Percentiles rank a stretch among this genome's conserved stretches.
Conservation (phyloP, 2,329 filamentous ascomycete genomes). For the Arthrobotrys iridis region DNA sequence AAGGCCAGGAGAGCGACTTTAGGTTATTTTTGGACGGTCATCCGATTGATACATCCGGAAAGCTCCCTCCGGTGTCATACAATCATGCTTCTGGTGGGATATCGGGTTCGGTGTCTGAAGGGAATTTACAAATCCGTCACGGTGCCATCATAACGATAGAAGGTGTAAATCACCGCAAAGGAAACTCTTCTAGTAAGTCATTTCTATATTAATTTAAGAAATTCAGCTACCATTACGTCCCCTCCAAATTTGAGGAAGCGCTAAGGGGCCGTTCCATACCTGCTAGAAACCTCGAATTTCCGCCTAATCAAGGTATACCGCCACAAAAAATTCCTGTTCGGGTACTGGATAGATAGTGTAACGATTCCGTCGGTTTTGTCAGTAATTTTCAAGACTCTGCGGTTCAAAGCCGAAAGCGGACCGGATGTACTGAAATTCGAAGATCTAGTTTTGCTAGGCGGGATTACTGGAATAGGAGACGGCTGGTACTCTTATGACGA, state of each 20-base stretch:
- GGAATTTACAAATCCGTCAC: neutral
- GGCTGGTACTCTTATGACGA: neutral
- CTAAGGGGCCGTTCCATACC: neutral
- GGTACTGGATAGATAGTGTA: neutral
- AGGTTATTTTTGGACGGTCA: neutral
- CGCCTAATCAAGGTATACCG: neutral
- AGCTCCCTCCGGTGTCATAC: no score
- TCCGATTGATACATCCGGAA: neutral
- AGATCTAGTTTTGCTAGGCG: neutral
- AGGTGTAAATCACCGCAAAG: neutral
- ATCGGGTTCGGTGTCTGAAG: neutral
- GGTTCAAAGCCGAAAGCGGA: neutral
- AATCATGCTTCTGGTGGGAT: no score
- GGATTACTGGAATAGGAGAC: neutral
- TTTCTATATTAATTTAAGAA: neutral
- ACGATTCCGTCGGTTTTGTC: neutral
- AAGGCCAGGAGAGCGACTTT: neutral
- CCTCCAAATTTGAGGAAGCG: no score
- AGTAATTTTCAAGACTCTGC: neutral
- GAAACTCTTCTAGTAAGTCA: neutral
- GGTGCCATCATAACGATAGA: neutral
- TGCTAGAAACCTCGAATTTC: neutral
- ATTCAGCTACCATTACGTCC: no score
- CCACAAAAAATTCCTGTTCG: neutral
- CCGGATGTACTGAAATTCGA: neutral